Evolutionary conservation across 2,329 filamentous ascomycete genomes (phyloP).

Genomic region (Hypomyces perniciosus): DNA sequence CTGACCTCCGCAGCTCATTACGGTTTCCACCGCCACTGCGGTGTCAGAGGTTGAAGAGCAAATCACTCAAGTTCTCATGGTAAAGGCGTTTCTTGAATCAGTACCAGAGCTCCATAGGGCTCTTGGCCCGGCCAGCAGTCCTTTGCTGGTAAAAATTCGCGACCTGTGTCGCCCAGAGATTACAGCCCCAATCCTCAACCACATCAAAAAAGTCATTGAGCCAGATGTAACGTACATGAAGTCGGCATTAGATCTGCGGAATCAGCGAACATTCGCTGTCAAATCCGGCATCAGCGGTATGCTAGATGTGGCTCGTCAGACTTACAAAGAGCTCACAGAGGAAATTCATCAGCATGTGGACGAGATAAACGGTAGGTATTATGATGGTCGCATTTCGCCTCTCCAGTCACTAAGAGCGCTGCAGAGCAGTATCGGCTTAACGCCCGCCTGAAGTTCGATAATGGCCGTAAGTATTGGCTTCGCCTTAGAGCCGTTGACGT

Average conservation of each 20-base stretch:
- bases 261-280: slow-evolving; percentile 86
- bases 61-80: slow-evolving; percentile 78
- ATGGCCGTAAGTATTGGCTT: slow-evolving; percentile 73
- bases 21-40: slow-evolving; percentile 61
- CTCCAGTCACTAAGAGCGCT: not conserved
- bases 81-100: slow-evolving; percentile 73
- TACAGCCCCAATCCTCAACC: slow-evolving; percentile 51
- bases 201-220: slow-evolving; percentile 70
- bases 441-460: slow-evolving; percentile 69
- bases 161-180: slow-evolving; percentile 62
- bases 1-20: slow-evolving; percentile 58
- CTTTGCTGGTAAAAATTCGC: slow-evolving; percentile 61
- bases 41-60: slow-evolving; percentile 69
- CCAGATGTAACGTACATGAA: slow-evolving; percentile 73
- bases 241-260: slow-evolving; percentile 75
- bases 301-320: slow-evolving; percentile 80
- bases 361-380: slow-evolving; percentile 54
- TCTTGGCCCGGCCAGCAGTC: slow-evolving; percentile 56
- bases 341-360: slow-evolving; percentile 69
- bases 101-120: slow-evolving; percentile 63
- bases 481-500: slow-evolving; percentile 58
- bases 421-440: slow-evolving; percentile 42
- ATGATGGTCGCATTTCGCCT: not conserved
- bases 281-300: slow-evolving; percentile 79
- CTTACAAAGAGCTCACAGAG: slow-evolving; percentile 81